Evolutionary conservation across 805 yeast species (phyloP).

Genomic region (Wickerhamomyces bovis): DNA sequence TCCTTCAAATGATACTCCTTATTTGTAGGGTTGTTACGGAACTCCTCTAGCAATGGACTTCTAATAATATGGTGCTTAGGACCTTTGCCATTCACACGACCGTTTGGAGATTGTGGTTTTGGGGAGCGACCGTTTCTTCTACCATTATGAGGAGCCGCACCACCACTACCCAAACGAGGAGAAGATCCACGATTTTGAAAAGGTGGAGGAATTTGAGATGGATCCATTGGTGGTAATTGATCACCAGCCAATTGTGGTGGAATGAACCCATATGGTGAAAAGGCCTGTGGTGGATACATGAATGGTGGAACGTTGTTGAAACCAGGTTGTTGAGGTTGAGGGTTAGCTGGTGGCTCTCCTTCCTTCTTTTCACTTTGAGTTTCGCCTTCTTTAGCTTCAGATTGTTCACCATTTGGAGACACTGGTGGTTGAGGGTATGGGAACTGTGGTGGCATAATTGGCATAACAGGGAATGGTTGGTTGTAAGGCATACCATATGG

Average conservation of each 20-base stretch:
- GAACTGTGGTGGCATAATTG: constrained; percentile 22
- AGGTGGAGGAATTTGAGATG: constrained; percentile 8
- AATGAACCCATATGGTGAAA: constrained; percentile 23
- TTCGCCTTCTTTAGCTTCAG: not conserved
- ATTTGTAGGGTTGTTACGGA: constrained; percentile 51
- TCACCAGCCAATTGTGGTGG: constrained; percentile 14
- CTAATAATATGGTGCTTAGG: constrained; percentile 50
- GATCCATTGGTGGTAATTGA: constrained; percentile 1
- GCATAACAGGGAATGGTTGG: constrained; percentile 30
- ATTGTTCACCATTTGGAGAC: constrained; percentile 3
- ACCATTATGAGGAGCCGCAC: constrained; percentile 1
- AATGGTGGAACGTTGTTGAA: constrained; percentile 16
- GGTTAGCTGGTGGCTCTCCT: constrained; percentile 5
- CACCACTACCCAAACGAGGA: constrained; percentile 2
- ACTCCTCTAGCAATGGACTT: constrained; percentile 79
- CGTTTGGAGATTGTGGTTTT: constrained; percentile 19
- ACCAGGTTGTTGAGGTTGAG: constrained; percentile 16
- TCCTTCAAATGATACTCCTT: constrained; percentile 64
- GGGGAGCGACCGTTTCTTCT: constrained; percentile 19
- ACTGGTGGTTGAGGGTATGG: constrained; percentile 9
- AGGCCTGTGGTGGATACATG: constrained; percentile 23
- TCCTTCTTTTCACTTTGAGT: not conserved
- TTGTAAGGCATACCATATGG: constrained; percentile 32
- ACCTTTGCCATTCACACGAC: constrained; percentile 13
- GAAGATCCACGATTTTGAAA: constrained; percentile 1